phyloP scores from a whole-genome alignment of 495 filamentous ascomycete species.

The Collariella sp. region DNA sequence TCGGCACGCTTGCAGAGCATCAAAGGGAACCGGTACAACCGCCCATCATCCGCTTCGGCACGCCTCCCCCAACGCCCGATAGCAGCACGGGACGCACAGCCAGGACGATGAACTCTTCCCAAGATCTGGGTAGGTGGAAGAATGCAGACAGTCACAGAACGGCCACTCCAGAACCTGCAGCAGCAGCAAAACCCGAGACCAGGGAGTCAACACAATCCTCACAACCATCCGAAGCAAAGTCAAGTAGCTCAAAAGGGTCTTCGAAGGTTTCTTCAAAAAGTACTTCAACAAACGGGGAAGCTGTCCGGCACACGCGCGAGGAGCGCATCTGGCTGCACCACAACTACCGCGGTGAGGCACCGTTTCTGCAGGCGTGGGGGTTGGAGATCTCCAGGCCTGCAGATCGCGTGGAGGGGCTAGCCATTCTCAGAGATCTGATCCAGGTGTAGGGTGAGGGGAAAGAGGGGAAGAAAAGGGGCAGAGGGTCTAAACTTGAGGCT shows the following conservation, averaged over 20 bases:
- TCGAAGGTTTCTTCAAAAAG: no score
- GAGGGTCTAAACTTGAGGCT: not conserved
- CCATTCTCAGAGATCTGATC: conserved; percentile 35
- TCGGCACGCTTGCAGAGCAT: not conserved
- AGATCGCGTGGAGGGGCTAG: conserved; percentile 28
- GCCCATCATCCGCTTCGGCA: not conserved
- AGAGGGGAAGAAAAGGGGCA: not conserved
- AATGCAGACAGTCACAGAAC: not conserved
- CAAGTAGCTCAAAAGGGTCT: no score
- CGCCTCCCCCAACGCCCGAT: conserved; percentile 17
- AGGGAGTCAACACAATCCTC: no score
- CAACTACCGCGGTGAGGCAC: conserved; percentile 35
- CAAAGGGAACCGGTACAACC: not conserved
- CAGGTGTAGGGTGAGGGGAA: conserved; percentile 17
- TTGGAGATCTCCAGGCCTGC: conserved; percentile 24
- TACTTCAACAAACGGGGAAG: not conserved
- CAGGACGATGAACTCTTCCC: not conserved
- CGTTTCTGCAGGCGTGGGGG: conserved; percentile 36
- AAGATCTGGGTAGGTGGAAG: not conserved
- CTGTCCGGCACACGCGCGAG: conserved; percentile 12
- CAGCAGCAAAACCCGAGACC: not conserved
- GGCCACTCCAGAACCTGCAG: not conserved
- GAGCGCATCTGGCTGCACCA: conserved; percentile 36
- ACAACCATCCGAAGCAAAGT: no score
- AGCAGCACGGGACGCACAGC: conserved; percentile 5